Base-by-base conservation (phyloP, 2,329 filamentous ascomycete species). In the Pseudogymnoascus sp. region DNA sequence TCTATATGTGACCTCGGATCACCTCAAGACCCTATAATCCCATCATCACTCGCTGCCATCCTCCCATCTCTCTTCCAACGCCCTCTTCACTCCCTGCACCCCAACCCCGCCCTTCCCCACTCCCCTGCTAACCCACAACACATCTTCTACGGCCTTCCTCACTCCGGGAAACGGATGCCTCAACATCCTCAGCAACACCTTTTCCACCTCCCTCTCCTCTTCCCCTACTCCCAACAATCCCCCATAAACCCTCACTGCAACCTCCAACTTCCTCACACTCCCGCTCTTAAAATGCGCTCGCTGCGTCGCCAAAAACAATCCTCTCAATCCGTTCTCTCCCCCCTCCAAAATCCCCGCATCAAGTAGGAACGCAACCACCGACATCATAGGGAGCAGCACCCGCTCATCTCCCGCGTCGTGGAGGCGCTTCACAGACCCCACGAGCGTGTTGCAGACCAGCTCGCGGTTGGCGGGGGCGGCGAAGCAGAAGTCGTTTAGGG, bases 111-210 rank as follows among this genome's bases (percentile, higher is more conserved):
- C 76, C 69, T 80, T 79, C 65, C 69, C 64, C 76, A 66, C 62
- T 81, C 67, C 15, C 72, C 75, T 82, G 81, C 58, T 58, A 58
- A 68, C 66, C 66, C 62, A 88, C 35, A 88, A 71, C 73, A 84
- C 83, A 67, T 88, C 85, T 4, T 84, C 79, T 13, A 84, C 84
- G 51, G 79, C 72, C 64, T 74, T 81, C 64, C 86, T 76, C 67
- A 95, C 85, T 69, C 84, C 83, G 5, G 92, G 91, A 79, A 91
- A 96, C 0, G 91, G 90, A 77, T 96, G 93, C 63, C 85, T 75
- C 65, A 96, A 77, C 78, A 96, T 84, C 21, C 82, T 85, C 0
- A 83, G 82, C 41, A 97, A 76, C 72, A 92, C 90, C 71, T 82
- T 85, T 61, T 86, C 74, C 3, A 88, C 88, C 13, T 59, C 63